phyloP scores from a whole-genome alignment of 805 yeast species.

The Cyberlindnera veronae region DNA sequence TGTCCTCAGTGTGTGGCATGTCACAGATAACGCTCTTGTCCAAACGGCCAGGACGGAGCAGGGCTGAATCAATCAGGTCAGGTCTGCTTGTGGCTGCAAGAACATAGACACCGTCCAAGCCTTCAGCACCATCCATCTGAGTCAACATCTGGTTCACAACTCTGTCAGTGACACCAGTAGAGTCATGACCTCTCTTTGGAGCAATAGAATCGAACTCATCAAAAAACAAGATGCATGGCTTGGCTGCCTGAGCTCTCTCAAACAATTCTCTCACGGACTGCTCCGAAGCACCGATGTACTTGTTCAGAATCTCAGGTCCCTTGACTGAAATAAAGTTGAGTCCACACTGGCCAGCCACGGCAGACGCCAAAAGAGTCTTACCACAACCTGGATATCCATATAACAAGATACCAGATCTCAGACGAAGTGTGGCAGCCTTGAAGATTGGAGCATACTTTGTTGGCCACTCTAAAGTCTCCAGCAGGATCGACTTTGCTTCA shows the following conservation, averaged over 20 bases:
- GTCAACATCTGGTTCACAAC: constrained; percentile 96
- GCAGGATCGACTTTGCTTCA: constrained; percentile 67
- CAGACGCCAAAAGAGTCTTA: constrained; percentile 87
- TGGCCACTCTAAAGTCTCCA: constrained; percentile 97
- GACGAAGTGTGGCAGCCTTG: constrained; percentile 76
- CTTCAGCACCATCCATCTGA: constrained; percentile 99
- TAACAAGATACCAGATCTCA: constrained; percentile 83
- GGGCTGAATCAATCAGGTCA: constrained; percentile 91
- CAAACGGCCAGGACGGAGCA: constrained; percentile 91
- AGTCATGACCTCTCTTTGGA: constrained; percentile 96
- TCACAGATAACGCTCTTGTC: constrained; percentile 91
- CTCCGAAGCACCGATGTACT: constrained; percentile 96
- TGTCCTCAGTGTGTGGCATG: constrained; percentile 68
- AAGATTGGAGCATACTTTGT: constrained; percentile 95
- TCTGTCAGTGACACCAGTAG: constrained; percentile 96
- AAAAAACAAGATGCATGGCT: constrained; percentile 88
- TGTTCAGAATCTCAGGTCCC: constrained; percentile 93
- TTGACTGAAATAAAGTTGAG: constrained; percentile 88
- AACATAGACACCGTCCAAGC: constrained; percentile 93
- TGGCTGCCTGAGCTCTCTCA: constrained; percentile 91
- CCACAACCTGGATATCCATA: constrained; percentile 99
- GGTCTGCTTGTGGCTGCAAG: constrained; percentile 96
- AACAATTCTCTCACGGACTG: constrained; percentile 91
- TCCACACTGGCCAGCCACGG: constrained; percentile 92
- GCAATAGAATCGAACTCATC: constrained; percentile 98